Evolutionary conservation across 768 basidiomycete genomes (phyloP).

Genomic region (Rhodotorula kratochvilovae): DNA sequence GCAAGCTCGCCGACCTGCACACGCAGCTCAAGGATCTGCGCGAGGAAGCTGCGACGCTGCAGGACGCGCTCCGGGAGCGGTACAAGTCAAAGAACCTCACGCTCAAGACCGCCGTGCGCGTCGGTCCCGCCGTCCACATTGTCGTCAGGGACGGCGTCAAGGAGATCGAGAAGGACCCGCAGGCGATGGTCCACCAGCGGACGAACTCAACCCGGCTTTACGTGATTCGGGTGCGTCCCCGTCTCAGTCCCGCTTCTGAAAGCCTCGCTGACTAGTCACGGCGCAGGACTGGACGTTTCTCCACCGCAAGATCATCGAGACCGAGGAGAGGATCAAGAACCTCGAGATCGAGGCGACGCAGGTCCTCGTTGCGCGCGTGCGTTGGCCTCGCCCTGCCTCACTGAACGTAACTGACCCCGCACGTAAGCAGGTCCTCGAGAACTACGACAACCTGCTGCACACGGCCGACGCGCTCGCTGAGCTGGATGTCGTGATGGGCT

Average conservation of each 20-base stretch:
- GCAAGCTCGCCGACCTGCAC: neutral
- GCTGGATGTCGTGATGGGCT: constrained; percentile 74
- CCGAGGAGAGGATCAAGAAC: neutral
- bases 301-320: neutral
- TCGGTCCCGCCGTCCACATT: constrained; percentile 15
- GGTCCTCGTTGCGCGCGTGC: constrained; percentile 20
- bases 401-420: neutral
- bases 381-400: neutral
- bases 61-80: neutral
- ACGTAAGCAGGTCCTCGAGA: constrained; percentile 3
- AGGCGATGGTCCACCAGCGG: constrained; percentile 4
- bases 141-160: neutral
- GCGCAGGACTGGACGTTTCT: constrained; percentile 25
- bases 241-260: neutral
- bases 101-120: constrained; percentile 2
- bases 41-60: constrained; percentile 1
- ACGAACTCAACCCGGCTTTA: constrained; percentile 23
- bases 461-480: constrained; percentile 60
- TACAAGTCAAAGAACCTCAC: constrained; percentile 10
- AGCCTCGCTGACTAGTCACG: neutral
- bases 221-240: constrained; percentile 1
- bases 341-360: constrained; percentile 23
- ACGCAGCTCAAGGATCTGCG: neutral
- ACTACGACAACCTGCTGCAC: neutral
- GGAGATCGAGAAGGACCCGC: constrained; percentile 17